Percentiles rank a stretch among this genome's conserved stretches.
Evolutionary conservation across 352 stramenopile genomes (phyloP).

Genomic region (Phytophthora boehmeriae): DNA sequence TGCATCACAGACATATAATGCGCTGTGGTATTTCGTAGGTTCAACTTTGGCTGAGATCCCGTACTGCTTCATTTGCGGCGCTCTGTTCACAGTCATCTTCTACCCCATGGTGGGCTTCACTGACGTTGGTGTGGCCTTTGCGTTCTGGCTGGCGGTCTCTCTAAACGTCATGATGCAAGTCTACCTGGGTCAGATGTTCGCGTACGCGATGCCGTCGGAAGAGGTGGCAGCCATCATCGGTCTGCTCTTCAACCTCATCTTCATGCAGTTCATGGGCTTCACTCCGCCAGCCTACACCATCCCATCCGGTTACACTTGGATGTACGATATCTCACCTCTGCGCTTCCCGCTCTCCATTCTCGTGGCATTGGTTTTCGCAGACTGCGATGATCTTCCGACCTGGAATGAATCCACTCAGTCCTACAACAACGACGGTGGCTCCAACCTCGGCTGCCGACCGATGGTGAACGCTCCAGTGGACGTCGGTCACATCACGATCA

Average conservation of each 20-base stretch:
- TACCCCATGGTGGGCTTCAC: slow-evolving; percentile 48
- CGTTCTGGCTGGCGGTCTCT: slow-evolving; percentile 32
- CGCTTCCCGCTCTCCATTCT: slow-evolving; percentile 40
- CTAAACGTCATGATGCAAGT: slow-evolving; percentile 39
- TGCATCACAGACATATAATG: slow-evolving; percentile 79
- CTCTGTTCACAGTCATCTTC: slow-evolving; percentile 45
- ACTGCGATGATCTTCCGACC: slow-evolving; percentile 30
- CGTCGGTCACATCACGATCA: slow-evolving; percentile 30
- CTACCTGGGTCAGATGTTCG: slow-evolving; percentile 43
- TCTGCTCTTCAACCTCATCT: slow-evolving; percentile 39
- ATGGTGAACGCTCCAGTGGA: slow-evolving; percentile 24
- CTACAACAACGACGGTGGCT: slow-evolving; percentile 26
- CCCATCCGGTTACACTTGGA: slow-evolving; percentile 36
- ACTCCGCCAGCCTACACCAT: slow-evolving; percentile 30
- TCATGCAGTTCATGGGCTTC: slow-evolving; percentile 48
- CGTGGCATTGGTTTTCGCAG: slow-evolving; percentile 29
- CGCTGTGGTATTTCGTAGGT: slow-evolving; percentile 65
- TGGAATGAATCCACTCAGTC: slow-evolving; percentile 19
- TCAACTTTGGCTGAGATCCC: slow-evolving; percentile 63
- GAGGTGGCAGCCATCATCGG: slow-evolving; percentile 41
- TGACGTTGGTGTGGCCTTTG: slow-evolving; percentile 17
- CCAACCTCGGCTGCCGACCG: slow-evolving; percentile 26
- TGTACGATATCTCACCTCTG: slow-evolving; percentile 45
- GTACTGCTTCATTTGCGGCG: slow-evolving; percentile 48
- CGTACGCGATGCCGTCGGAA: slow-evolving; percentile 34